Evolutionary conservation across 345 rosid species (phyloP).

Genomic region (Turritis glabra): DNA sequence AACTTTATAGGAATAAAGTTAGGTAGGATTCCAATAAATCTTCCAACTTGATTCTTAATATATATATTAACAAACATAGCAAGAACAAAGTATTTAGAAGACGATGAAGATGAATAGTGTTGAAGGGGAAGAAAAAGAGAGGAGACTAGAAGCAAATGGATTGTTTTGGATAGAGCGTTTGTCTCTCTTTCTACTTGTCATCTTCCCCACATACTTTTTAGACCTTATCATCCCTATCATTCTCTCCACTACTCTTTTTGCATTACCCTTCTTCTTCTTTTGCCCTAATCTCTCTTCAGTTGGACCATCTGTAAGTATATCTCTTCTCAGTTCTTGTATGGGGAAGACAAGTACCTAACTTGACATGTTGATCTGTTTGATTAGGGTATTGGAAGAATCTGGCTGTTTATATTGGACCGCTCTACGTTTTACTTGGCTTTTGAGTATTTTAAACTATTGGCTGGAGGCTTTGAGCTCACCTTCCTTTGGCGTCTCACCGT

Average conservation of each 20-base stretch:
- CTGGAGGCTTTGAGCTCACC: conserved; percentile 14
- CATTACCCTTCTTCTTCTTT: conserved; percentile 13
- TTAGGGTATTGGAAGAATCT: conserved; percentile 31
- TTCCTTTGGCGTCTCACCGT: conserved; percentile 28
- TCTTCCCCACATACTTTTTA: conserved; percentile 16
- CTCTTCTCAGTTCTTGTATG: conserved; percentile 1
- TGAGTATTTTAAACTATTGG: conserved; percentile 8
- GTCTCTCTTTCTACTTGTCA: conserved; percentile 4
- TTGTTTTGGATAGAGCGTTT: conserved; percentile 27
- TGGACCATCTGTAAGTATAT: conserved; percentile 30
- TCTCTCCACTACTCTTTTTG: not conserved
- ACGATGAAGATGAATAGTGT: conserved; percentile 6
- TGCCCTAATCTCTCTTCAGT: conserved; percentile 8
- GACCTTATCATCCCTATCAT: not conserved
- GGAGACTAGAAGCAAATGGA: not conserved
- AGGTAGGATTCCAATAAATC: not conserved
- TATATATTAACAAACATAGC: not conserved
- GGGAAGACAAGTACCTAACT: not conserved
- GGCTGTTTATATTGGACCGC: conserved; percentile 25
- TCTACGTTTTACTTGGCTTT: conserved; percentile 21
- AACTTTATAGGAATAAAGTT: not conserved
- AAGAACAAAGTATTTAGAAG: not conserved
- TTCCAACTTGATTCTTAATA: not conserved
- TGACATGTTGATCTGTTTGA: not conserved
- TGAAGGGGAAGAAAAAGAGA: not conserved